Conservation (phyloP, 2,329 filamentous ascomycete genomes). For the Xylariaceae sp. region DNA sequence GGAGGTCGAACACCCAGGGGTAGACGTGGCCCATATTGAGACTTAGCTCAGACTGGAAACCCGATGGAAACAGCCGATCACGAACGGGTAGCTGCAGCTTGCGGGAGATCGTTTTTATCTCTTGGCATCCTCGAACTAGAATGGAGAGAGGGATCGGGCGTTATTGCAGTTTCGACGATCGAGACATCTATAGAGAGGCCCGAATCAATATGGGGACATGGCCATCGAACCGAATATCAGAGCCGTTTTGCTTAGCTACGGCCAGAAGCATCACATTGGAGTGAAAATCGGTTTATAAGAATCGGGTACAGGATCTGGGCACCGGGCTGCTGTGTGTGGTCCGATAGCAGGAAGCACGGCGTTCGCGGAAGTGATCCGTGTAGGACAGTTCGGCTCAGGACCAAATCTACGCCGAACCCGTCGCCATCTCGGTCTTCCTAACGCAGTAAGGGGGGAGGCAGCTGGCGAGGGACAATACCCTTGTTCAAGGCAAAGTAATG, state of each 20-base stretch:
- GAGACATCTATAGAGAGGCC: no score
- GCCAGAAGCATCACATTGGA: no score
- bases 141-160: no score
- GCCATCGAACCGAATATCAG: no score
- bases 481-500: background rate
- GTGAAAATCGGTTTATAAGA: no score
- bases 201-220: background rate
- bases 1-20: no score
- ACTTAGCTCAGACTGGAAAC: background rate
- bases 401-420: background rate
- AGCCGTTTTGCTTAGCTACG: no score
- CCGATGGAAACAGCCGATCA: background rate
- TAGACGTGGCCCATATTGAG: background rate
- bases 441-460: background rate
- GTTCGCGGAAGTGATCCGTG: background rate
- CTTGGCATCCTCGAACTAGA: background rate
- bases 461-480: background rate
- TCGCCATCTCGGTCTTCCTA: background rate
- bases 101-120: background rate
- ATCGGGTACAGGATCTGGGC: background rate
- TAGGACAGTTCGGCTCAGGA: background rate
- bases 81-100: background rate
- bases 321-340: no score
- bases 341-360: background rate
- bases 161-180: no score